Conservation (phyloP, 1,284 basidiomycete genomes). For the Puccinia horiana region DNA sequence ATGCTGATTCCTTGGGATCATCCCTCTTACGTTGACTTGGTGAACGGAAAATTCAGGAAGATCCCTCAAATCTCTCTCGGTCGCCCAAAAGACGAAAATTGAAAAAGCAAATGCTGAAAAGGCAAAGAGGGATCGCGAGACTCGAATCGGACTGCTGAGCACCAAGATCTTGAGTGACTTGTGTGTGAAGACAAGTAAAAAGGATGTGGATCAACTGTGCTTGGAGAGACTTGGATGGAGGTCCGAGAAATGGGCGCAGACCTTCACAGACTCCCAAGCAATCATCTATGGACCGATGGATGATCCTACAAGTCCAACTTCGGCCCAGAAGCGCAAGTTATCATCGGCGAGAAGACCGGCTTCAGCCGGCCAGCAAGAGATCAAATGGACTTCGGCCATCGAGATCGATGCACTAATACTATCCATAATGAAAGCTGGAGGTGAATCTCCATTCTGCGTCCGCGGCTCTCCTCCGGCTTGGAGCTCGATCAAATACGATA, state of each 20-base stretch:
- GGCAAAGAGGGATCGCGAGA: background rate
- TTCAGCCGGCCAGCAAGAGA: background rate
- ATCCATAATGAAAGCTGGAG: conserved; percentile 16
- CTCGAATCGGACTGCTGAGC: background rate
- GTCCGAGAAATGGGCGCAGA: background rate
- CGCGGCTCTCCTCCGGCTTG: background rate
- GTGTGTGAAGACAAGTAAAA: background rate
- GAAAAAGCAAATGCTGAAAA: background rate
- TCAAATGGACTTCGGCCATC: background rate
- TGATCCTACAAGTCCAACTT: background rate
- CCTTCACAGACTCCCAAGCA: background rate
- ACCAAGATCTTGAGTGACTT: background rate
- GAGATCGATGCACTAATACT: conserved; percentile 9
- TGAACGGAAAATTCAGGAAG: background rate
- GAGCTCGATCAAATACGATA: background rate
- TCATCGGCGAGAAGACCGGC: background rate
- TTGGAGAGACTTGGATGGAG: conserved; percentile 12
- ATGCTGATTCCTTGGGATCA: background rate
- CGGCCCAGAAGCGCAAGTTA: background rate
- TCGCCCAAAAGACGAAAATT: background rate
- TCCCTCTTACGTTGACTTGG: background rate
- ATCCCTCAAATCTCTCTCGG: background rate
- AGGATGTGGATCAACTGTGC: conserved; percentile 15
- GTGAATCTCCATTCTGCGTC: background rate
- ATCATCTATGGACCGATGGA: background rate